These are phyloP conservation scores for Fusarium verticillioides DNA, from an alignment of 2,329 filamentous ascomycete genomes.

Conservation along the genomic window DNA sequence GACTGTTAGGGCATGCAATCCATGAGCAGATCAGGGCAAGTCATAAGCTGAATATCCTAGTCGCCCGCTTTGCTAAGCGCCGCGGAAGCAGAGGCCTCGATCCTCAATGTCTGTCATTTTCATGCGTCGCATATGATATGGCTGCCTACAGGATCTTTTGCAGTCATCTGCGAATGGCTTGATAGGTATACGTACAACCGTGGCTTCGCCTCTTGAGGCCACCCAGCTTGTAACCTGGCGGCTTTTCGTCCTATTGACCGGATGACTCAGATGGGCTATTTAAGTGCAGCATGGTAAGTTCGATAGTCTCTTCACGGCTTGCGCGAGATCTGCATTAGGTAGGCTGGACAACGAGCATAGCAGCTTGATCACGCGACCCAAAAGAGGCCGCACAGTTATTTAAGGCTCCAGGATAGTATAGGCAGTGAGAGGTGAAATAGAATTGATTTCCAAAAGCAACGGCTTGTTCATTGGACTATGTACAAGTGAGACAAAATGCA, in stretches of 20 bases:
- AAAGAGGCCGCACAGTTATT: background rate
- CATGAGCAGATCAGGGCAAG: background rate
- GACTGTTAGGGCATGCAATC: background rate
- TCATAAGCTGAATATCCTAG: background rate
- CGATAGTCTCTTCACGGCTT: background rate
- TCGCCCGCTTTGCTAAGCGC: background rate
- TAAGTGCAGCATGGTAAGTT: no score
- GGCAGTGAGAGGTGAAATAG: background rate
- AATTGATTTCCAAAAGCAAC: background rate
- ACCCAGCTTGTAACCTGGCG: background rate
- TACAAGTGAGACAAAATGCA: background rate
- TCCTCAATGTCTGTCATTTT: slow-evolving; percentile 3
- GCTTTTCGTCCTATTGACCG: background rate
- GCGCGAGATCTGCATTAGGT: background rate
- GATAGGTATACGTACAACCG: slow-evolving; percentile 1
- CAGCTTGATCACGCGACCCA: background rate
- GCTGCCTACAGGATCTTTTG: background rate
- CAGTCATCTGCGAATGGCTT: background rate
- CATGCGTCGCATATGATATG: background rate
- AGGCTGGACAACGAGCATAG: background rate
- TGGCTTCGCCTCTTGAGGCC: slow-evolving; percentile 14
- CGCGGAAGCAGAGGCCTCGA: background rate
- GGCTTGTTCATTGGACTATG: background rate
- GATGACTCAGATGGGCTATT: background rate
- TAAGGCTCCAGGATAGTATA: background rate